Evolutionary conservation across 192 early-diverging fungal genomes (phyloP).

Genomic region (Coemansia umbellata): DNA sequence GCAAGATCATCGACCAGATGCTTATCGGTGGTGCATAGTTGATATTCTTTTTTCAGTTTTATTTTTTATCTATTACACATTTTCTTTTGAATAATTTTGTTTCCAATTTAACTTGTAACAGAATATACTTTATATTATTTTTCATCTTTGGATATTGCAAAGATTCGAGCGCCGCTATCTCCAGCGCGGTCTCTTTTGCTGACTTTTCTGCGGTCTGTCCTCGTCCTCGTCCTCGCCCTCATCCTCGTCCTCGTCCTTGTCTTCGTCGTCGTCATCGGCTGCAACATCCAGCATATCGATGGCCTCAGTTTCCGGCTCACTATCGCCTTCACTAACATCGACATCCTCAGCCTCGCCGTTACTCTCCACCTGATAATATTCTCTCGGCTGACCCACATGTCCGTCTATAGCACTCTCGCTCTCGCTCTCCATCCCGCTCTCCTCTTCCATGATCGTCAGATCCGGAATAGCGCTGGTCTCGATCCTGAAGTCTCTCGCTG

Average conservation of each 20-base stretch:
- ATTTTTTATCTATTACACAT: no score
- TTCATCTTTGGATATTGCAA: no score
- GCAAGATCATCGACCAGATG: conserved; percentile 55
- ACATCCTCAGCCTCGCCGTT: conserved; percentile 28
- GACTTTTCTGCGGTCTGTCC: no score
- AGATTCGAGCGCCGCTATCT: no score
- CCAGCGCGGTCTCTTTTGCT: no score
- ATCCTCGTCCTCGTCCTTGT: not conserved
- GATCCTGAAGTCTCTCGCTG: conserved; percentile 75
- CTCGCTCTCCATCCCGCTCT: not conserved
- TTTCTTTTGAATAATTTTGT: no score
- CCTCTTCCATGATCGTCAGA: not conserved
- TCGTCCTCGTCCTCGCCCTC: conserved; percentile 5
- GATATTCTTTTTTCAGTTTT: not conserved
- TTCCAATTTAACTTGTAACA: no score
- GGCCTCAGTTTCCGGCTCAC: conserved; percentile 2
- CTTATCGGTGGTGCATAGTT: conserved; percentile 15
- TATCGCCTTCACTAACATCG: conserved; percentile 5
- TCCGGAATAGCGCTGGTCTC: conserved; percentile 45
- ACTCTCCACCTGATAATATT: conserved; percentile 26
- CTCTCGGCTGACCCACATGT: no score
- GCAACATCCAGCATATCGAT: conserved; percentile 5
- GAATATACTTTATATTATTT: no score
- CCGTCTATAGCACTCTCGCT: no score
- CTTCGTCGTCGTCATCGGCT: not conserved